Evolutionary conservation across 108 stramenopile genomes (phyloP).

Genomic region (Aurantiochytrium sp.): DNA sequence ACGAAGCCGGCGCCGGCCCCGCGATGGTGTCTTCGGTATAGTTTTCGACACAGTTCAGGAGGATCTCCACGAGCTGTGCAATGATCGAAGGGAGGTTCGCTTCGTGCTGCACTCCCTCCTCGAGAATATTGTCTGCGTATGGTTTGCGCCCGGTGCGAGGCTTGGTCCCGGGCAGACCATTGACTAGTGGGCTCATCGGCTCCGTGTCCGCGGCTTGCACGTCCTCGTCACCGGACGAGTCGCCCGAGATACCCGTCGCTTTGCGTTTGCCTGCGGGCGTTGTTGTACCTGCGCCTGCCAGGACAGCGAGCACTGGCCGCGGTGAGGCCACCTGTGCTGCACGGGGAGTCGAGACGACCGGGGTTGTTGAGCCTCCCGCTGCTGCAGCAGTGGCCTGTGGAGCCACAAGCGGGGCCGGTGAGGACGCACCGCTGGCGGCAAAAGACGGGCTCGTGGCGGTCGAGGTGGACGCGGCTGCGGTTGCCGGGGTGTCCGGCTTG

Average conservation of each 20-base stretch:
- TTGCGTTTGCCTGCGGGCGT: no score
- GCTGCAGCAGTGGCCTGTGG: no score
- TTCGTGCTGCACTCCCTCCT: not conserved
- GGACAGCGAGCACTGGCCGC: no score
- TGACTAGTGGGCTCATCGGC: not conserved
- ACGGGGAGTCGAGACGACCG: no score
- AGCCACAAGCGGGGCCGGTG: no score
- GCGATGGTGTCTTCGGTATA: not conserved
- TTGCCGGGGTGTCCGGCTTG: not conserved
- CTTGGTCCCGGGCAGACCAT: not conserved
- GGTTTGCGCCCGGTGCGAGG: not conserved
- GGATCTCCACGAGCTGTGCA: conserved; percentile 2
- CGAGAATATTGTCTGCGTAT: not conserved
- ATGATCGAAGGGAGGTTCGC: not conserved
- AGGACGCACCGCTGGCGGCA: not conserved
- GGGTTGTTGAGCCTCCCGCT: no score
- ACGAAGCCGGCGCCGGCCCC: not conserved
- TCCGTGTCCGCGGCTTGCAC: no score
- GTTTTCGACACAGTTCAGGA: not conserved
- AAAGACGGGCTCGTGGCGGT: not conserved
- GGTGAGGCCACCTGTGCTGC: no score
- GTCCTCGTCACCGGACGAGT: no score
- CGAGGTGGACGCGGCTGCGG: not conserved
- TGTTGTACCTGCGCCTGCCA: no score
- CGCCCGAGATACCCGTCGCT: no score